Evolutionary conservation across 2,329 filamentous ascomycete species (phyloP), one percentile per base, ranked within the genome.

Genomic region (Lachnellula hyalina): DNA sequence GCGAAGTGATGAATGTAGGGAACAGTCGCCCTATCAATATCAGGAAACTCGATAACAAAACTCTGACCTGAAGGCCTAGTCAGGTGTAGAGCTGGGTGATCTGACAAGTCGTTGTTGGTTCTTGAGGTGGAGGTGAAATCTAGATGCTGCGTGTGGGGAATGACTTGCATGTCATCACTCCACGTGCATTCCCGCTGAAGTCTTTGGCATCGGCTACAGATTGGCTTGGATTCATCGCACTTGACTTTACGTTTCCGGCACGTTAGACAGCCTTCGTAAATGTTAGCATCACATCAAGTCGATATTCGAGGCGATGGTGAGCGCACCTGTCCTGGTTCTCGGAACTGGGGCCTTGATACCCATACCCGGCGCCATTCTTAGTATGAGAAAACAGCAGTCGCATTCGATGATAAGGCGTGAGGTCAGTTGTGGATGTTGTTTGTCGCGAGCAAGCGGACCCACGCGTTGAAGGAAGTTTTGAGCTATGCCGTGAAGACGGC

Each of bases 181-280:
- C 66, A 68, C 8, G 52, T 58, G 51, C 66, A 68, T 38, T 65
- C 61, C 47, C 62, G 49, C 49, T 67, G 59, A 8, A 68, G 60
- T 15, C 65, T 57, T 8, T 59, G 47, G 49, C 67, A 70, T 11
- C 67, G 55, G 12, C 73, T 74, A 84, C 83, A 86, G 65, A 79
- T 75, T 15, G 83, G 83, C 62, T 85, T 86, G 17, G 78, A 77
- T 68, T 87, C 84, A 63, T 87, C 84, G 61, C 84, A 87, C 71
- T 87, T 87, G 76, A 87, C 86, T 74, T 87, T 87, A 52, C 84
- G 75, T 67, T 82, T 85, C 49, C 84, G 77, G 65, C 84, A 87
- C 9, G 84, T 87, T 53, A 86, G 79, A 61, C 82, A 87, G 3
- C 84, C 84, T 19, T 82, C 85, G 70, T 21, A 46, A 1, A 25